Conservation (phyloP, 139 green algal species). For the Nannochloris sp. region DNA sequence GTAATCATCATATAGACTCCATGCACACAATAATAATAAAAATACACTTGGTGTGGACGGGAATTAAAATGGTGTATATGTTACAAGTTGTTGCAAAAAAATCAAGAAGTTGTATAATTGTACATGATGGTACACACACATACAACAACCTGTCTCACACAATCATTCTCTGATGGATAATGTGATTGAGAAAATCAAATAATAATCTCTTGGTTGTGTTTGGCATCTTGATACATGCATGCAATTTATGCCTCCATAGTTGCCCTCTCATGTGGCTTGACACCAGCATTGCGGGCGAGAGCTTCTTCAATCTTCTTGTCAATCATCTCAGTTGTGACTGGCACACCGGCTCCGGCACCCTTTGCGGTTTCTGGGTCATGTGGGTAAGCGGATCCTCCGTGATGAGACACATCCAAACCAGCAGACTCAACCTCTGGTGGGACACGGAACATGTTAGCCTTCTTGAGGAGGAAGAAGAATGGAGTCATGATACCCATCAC, state of each 20-base stretch:
- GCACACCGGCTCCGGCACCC: neutral
- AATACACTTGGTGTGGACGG: no score
- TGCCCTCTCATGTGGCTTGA: neutral
- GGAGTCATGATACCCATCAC: slow-evolving; percentile 41
- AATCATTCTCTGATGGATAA: no score
- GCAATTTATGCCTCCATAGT: neutral
- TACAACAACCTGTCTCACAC: no score
- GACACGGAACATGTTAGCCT: slow-evolving; percentile 51
- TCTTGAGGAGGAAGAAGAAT: slow-evolving; percentile 68
- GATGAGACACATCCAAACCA: slow-evolving; percentile 59
- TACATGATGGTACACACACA: no score
- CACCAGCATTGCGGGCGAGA: neutral
- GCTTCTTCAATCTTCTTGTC: slow-evolving; percentile 34
- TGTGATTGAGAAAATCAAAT: no score
- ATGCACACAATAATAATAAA: no score
- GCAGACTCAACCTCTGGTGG: slow-evolving; percentile 46
- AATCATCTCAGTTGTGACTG: slow-evolving; percentile 24
- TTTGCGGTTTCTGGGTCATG: slow-evolving; percentile 7
- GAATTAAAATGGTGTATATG: no score
- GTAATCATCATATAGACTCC: no score
- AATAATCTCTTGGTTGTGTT: neutral
- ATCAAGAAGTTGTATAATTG: no score
- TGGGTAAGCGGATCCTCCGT: slow-evolving; percentile 45
- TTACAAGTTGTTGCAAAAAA: no score
- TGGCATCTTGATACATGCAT: slow-evolving; percentile 1